phyloP scores from a whole-genome alignment of 768 basidiomycete species.

The Kwoniella sp. region DNA sequence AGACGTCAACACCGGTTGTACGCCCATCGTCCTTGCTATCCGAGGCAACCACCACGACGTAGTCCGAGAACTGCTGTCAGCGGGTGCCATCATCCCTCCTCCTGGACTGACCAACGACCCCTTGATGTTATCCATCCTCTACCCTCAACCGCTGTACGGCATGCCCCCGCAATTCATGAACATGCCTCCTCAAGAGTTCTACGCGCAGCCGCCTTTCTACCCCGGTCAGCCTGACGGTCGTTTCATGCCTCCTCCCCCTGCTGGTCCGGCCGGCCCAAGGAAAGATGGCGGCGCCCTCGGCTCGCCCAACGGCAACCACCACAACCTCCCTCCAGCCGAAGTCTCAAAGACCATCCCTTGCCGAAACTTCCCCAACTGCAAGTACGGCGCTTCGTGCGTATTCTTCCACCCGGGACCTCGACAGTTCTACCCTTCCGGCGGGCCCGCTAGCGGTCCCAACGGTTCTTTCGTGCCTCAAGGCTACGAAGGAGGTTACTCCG shows the following conservation, averaged over 20 bases:
- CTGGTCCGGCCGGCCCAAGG: conserved; percentile 11
- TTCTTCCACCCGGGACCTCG: conserved; percentile 54
- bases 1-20: conserved; percentile 52
- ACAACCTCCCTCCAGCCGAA: conserved; percentile 55
- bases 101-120: conserved; percentile 52
- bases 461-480: conserved; percentile 25
- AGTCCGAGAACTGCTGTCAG: conserved; percentile 50
- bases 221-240: conserved; percentile 15
- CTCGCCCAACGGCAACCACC: conserved; percentile 32
- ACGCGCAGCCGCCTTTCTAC: conserved; percentile 35
- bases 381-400: conserved; percentile 54
- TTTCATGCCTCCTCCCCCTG: conserved; percentile 33
- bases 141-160: conserved; percentile 48
- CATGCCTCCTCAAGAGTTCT: conserved; percentile 38
- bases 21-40: conserved; percentile 54
- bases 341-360: conserved; percentile 56
- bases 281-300: conserved; percentile 25
- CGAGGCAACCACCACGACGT: conserved; percentile 50
- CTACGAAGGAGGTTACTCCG: conserved; percentile 33
- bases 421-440: conserved; percentile 30
- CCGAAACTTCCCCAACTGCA: conserved; percentile 57
- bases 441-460: conserved; percentile 10
- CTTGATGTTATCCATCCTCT: conserved; percentile 48
- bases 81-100: conserved; percentile 54
- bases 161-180: conserved; percentile 43